These are phyloP conservation scores for Leccinum imitatum DNA, from an alignment of 768 basidiomycete genomes.

Conservation along the genomic window DNA sequence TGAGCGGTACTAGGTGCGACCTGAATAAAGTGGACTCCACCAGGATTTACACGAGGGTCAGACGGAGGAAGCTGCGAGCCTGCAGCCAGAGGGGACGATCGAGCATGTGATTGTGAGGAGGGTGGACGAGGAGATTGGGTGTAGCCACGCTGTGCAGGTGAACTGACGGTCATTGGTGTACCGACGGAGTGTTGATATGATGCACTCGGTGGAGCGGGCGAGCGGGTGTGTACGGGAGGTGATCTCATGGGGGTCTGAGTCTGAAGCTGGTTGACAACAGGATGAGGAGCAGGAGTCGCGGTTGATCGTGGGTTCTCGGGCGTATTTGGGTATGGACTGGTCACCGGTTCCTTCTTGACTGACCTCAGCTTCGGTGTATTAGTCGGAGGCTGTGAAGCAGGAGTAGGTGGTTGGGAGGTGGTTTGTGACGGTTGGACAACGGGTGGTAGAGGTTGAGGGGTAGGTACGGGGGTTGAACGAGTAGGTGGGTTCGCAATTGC, in stretches of 20 bases:
- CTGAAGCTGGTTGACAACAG: conserved; percentile 35
- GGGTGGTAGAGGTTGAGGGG: conserved; percentile 35
- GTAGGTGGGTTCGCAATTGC: conserved; percentile 32
- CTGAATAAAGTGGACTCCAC: conserved; percentile 28
- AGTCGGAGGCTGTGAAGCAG: conserved; percentile 30
- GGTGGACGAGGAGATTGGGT: conserved; percentile 36
- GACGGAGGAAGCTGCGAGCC: conserved; percentile 31
- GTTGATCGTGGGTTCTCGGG: conserved; percentile 32
- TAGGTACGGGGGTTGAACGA: conserved; percentile 28
- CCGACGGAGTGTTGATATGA: conserved; percentile 23
- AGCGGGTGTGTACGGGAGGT: conserved; percentile 30
- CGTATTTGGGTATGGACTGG: conserved; percentile 27
- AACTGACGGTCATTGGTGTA: conserved; percentile 24
- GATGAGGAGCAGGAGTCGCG: conserved; percentile 33
- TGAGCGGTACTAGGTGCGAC: conserved; percentile 20
- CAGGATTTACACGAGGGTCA: conserved; percentile 25
- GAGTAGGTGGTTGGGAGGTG: conserved; percentile 27
- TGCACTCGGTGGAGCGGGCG: conserved; percentile 21
- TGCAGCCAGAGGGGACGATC: conserved; percentile 30
- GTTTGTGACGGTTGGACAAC: conserved; percentile 36
- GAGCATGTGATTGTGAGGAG: conserved; percentile 32
- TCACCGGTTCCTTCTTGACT: conserved; percentile 31
- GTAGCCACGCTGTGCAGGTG: conserved; percentile 35
- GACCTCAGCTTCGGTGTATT: conserved; percentile 26
- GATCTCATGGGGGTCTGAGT: conserved; percentile 28